phyloP scores from a whole-genome alignment of 148 eudicot genomes.

The Mesembryanthemum crystallinum region DNA sequence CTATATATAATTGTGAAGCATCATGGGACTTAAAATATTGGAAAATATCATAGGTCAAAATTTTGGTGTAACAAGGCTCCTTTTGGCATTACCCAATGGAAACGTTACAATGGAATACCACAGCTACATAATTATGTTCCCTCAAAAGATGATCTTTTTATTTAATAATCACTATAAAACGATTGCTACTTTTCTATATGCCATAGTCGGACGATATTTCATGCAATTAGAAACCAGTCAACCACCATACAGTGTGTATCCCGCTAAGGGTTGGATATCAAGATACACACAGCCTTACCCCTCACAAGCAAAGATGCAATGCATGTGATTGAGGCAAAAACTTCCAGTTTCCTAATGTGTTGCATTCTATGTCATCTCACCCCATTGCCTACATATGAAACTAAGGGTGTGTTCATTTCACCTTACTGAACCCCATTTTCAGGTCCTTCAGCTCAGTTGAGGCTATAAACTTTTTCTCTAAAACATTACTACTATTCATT shows the following conservation, averaged over 20 bases:
- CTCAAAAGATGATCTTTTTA: not conserved
- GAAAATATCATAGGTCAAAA: not conserved
- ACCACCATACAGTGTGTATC: too few relatives aligned
- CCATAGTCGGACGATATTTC: not conserved
- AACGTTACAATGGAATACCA: not conserved
- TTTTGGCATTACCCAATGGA: not conserved
- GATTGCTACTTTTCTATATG: not conserved
- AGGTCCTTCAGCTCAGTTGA: too few relatives aligned
- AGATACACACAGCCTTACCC: too few relatives aligned
- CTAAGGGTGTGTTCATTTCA: too few relatives aligned
- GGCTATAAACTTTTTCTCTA: too few relatives aligned
- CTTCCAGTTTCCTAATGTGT: not conserved
- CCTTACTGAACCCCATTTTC: too few relatives aligned
- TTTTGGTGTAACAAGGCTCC: not conserved
- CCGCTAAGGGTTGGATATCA: too few relatives aligned
- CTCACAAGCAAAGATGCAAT: not conserved
- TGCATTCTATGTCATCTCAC: not conserved
- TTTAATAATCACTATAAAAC: not conserved
- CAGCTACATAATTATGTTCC: not conserved
- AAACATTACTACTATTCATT: too few relatives aligned
- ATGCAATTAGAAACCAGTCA: not conserved
- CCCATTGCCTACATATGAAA: too few relatives aligned
- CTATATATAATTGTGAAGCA: too few relatives aligned
- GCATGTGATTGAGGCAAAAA: conserved; percentile 3
- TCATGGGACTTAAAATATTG: too few relatives aligned